Evolutionary conservation across 139 green algal species (phyloP), one percentile per base, ranked within the genome.

Genomic region (Chlamydomonas schloesseri): DNA sequence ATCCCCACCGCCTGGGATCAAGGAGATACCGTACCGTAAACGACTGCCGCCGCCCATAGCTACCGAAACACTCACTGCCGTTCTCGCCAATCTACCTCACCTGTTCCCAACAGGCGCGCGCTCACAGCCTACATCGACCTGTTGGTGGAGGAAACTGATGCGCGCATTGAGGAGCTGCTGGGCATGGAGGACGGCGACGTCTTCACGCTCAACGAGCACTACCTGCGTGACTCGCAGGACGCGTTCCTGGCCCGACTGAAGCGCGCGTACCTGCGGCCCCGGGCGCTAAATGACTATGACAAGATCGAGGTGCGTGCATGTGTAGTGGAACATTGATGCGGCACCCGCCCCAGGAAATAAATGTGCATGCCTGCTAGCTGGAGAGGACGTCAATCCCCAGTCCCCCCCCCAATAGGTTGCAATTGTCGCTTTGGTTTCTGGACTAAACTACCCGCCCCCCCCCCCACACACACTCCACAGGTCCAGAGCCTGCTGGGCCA

Each of bases 181-280:
- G 72, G 26, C 15, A 79, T 79, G 31, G 55, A 88, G 72, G 42
- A 75, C 11, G 5, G 8, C 37, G 60, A 62, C 68, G 55, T 68
- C 10, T 89, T 89, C 75, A 85, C 68, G 24, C 83, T 89, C 73
- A 85, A 85, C 28, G 20, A 71, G 5, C 34, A 76, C 47, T 73
- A 81, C 53, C 81, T 86, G 36, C 21, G 31, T 20, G 50, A 73
- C 20, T 20, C 28, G 18, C 20, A 55, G 13, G 24, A 34, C 1
- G 34, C 36, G 36, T 76, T 81, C 65, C 75, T 85, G 34, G 29
- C n/a, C 10, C 67, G 74, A 20, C 84, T 89, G 28, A 84, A 83
- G 75, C 26, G 62, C 33, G 84, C 84, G 13, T 77, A 65, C 73
- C 46, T 57, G 26, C 33, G 23, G 17, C 31, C 50, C 8, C 15